phyloP scores from a whole-genome alignment of 495 filamentous ascomycete species.

The Coniosporium apollinis region DNA sequence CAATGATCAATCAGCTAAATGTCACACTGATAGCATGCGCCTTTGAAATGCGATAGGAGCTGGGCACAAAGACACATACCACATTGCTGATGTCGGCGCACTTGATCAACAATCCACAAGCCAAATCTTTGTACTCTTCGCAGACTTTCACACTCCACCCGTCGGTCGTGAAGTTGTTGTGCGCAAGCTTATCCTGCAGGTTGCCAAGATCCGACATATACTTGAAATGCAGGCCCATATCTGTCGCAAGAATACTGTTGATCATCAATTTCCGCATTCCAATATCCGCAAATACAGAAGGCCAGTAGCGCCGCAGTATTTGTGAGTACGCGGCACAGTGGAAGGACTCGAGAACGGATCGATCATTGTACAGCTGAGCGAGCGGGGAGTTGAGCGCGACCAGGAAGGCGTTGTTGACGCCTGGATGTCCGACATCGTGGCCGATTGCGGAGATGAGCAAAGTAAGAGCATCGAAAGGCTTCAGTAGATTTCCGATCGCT shows the following conservation, averaged over 20 bases:
- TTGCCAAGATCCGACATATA: conserved; percentile 76
- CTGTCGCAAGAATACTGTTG: conserved; percentile 85
- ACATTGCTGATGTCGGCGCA: conserved; percentile 99
- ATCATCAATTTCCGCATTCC: conserved; percentile 81
- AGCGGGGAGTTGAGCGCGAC: conserved; percentile 84
- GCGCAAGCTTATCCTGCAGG: conserved; percentile 56
- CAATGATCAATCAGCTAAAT: conserved; percentile 15
- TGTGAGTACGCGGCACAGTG: conserved; percentile 96
- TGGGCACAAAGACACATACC: conserved; percentile 32
- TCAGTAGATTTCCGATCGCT: conserved; percentile 54
- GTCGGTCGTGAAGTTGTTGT: conserved; percentile 38
- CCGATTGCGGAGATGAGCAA: conserved; percentile 88
- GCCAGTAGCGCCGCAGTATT: conserved; percentile 88
- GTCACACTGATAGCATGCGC: too few relatives aligned
- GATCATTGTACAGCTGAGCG: conserved; percentile 96
- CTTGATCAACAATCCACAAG: conserved; percentile 85
- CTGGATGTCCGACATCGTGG: conserved; percentile 93
- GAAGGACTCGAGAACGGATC: conserved; percentile 91
- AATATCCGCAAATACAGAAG: conserved; percentile 51
- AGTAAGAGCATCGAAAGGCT: conserved; percentile 74
- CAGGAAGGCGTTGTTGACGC: conserved; percentile 94
- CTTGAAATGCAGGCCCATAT: conserved; percentile 92
- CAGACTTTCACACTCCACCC: conserved; percentile 56
- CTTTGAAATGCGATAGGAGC: neutral
- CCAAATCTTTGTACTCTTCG: conserved; percentile 56